phyloP scores from a whole-genome alignment of 2,329 filamentous ascomycete genomes.

The Pestalotiopsis sp. region DNA sequence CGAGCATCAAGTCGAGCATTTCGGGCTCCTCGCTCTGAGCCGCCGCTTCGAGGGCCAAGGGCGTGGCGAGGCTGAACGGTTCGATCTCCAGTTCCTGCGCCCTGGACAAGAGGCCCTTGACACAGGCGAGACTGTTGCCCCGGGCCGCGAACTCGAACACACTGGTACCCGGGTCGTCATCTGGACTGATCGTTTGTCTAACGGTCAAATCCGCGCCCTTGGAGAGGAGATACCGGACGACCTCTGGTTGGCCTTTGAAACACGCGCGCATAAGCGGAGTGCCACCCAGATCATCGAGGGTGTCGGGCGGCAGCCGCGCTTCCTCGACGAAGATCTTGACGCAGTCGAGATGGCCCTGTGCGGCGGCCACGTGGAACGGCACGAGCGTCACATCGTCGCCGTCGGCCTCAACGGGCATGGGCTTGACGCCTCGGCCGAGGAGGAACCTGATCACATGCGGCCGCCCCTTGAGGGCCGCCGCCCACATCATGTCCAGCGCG shows the following conservation, averaged over 20 bases:
- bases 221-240: not conserved
- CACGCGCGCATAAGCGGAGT: conserved; percentile 6
- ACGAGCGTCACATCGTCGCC: not conserved
- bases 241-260: not conserved
- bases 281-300: not conserved
- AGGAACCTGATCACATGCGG: not conserved
- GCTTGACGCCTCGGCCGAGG: not conserved
- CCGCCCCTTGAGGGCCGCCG: not conserved
- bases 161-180: not conserved
- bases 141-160: not conserved
- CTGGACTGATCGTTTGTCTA: not conserved
- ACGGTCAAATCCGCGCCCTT: not conserved
- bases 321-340: conserved; percentile 2
- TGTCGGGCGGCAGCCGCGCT: not conserved
- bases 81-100: not conserved
- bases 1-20: not conserved
- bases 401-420: not conserved
- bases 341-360: not conserved
- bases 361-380: not conserved
- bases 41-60: not conserved
- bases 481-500: not conserved
- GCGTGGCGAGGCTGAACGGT: not conserved
- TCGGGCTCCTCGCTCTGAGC: not conserved
- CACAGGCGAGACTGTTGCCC: not conserved
- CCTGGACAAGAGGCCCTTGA: not conserved